Evolutionary conservation across 768 basidiomycete genomes (phyloP).

Genomic region (Astraeus odoratus): DNA sequence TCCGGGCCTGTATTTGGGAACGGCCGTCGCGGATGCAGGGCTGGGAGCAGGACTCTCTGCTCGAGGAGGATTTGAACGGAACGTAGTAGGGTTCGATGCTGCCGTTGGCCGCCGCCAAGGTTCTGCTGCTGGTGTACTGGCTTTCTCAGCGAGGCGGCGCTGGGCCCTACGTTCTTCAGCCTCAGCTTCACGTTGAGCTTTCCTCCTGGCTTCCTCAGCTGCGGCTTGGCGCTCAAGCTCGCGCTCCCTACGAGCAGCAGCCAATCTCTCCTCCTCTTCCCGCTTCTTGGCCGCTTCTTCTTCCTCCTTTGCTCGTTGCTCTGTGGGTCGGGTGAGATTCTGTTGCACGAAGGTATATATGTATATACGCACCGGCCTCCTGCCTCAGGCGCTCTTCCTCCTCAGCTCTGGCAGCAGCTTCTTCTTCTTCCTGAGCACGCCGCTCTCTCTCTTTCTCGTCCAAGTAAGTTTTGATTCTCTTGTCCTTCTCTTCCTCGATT

Average conservation of each 20-base stretch:
- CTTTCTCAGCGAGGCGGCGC: slow-evolving; percentile 31
- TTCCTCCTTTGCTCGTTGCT: slow-evolving; percentile 52
- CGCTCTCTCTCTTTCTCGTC: slow-evolving; percentile 50
- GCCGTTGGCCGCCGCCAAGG: slow-evolving; percentile 19
- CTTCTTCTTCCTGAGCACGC: slow-evolving; percentile 19
- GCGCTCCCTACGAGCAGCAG: slow-evolving; percentile 46
- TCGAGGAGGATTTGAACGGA: slow-evolving; percentile 34
- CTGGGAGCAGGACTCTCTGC: slow-evolving; percentile 49
- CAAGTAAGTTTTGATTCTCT: slow-evolving; percentile 52
- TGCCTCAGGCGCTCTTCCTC: slow-evolving; percentile 39
- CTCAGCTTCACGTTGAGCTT: slow-evolving; percentile 63
- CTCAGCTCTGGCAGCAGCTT: slow-evolving; percentile 11
- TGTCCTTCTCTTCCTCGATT: slow-evolving; percentile 81
- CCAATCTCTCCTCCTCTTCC: slow-evolving; percentile 53
- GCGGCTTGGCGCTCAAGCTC: slow-evolving; percentile 45
- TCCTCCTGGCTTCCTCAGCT: slow-evolving; percentile 49
- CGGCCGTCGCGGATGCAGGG: slow-evolving; percentile 20
- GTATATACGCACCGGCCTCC: slow-evolving; percentile 46
- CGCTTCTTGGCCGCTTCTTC: slow-evolving; percentile 47
- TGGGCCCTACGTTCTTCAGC: slow-evolving; percentile 41
- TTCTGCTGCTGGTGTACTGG: slow-evolving; percentile 23
- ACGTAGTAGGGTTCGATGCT: slow-evolving; percentile 14
- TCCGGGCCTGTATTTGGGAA: slow-evolving; percentile 37
- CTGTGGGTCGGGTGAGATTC: slow-evolving; percentile 28
- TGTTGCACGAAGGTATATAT: background rate